Conservation (phyloP, 306 rosid species). For the Trifolium pratense region DNA sequence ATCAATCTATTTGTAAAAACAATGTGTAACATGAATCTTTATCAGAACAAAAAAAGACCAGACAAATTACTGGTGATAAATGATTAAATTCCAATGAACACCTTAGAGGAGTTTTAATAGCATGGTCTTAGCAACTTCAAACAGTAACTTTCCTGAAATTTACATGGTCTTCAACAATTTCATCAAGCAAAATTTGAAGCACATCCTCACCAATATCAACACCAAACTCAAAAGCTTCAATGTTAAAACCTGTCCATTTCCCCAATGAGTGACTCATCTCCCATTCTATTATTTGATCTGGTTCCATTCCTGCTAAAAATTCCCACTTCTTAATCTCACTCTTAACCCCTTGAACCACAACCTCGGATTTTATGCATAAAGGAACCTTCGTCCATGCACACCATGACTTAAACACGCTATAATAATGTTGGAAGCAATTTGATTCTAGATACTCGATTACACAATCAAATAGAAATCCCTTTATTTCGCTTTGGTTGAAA, state of each 20-base stretch:
- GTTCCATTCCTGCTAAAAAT: slow-evolving; percentile 51
- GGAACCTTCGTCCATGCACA: slow-evolving; percentile 48
- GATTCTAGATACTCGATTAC: slow-evolving; percentile 65
- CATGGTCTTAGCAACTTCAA: slow-evolving; percentile 26
- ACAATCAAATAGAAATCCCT: slow-evolving; percentile 65
- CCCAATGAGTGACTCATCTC: slow-evolving; percentile 72
- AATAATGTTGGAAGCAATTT: slow-evolving; percentile 46
- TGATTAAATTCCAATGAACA: slow-evolving; percentile 6
- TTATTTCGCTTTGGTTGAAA: slow-evolving; percentile 44
- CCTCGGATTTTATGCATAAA: slow-evolving; percentile 38
- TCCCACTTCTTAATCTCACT: slow-evolving; percentile 63
- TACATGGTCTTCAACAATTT: slow-evolving; percentile 56
- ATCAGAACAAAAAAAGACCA: slow-evolving; percentile 15
- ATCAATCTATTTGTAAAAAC: slow-evolving; percentile 52
- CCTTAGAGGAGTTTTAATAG: slow-evolving; percentile 33
- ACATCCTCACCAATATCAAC: slow-evolving; percentile 56
- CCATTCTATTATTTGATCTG: slow-evolving; percentile 70
- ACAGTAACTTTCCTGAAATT: slow-evolving; percentile 31
- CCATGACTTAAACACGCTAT: slow-evolving; percentile 45
- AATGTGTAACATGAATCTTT: slow-evolving; percentile 20
- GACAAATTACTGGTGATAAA: slow-evolving; percentile 17
- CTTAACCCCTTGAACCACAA: slow-evolving; percentile 51
- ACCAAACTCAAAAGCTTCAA: slow-evolving; percentile 72
- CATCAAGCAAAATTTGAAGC: slow-evolving; percentile 63
- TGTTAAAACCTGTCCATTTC: slow-evolving; percentile 70